Percentiles rank a stretch among this genome's conserved stretches.
These are phyloP conservation scores for Coemansia pectinata DNA, from an alignment of 192 early-diverging fungal genomes.

Conservation along the genomic window DNA sequence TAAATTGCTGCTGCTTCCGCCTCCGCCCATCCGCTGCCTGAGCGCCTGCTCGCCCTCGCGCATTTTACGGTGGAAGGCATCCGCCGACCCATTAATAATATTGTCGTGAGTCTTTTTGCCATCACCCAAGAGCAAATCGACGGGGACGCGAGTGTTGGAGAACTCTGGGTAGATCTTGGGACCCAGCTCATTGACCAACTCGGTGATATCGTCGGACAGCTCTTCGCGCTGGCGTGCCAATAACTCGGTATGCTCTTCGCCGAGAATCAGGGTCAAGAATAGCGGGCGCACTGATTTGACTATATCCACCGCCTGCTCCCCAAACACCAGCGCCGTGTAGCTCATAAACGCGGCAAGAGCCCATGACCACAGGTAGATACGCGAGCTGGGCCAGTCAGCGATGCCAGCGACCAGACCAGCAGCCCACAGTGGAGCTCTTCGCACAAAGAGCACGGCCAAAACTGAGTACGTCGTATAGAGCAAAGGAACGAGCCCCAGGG, in stretches of 20 bases:
- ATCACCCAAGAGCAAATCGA: slow-evolving; percentile 19
- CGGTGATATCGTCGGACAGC: slow-evolving; percentile 75
- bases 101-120: slow-evolving; percentile 20
- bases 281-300: slow-evolving; percentile 83
- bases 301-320: slow-evolving; percentile 74
- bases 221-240: slow-evolving; percentile 70
- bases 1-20: not conserved
- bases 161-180: slow-evolving; percentile 79
- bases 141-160: slow-evolving; percentile 44
- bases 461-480: slow-evolving; percentile 73
- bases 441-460: slow-evolving; percentile 55
- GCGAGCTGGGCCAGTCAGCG: slow-evolving; percentile 16
- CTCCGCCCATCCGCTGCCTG: slow-evolving; percentile 27
- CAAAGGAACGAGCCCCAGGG: slow-evolving; percentile 70
- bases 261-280: slow-evolving; percentile 68
- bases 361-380: slow-evolving; percentile 44
- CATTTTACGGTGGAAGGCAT: slow-evolving; percentile 39
- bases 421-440: slow-evolving; percentile 36
- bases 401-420: not conserved
- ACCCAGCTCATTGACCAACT: slow-evolving; percentile 82
- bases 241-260: slow-evolving; percentile 58
- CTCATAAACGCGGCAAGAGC: slow-evolving; percentile 62
- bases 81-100: slow-evolving; percentile 33
- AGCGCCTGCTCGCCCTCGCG: slow-evolving; percentile 40
- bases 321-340: slow-evolving; percentile 73